These are phyloP conservation scores for Xylaria sp. DNA, from an alignment of 495 filamentous ascomycete genomes.

Conservation along the genomic window DNA sequence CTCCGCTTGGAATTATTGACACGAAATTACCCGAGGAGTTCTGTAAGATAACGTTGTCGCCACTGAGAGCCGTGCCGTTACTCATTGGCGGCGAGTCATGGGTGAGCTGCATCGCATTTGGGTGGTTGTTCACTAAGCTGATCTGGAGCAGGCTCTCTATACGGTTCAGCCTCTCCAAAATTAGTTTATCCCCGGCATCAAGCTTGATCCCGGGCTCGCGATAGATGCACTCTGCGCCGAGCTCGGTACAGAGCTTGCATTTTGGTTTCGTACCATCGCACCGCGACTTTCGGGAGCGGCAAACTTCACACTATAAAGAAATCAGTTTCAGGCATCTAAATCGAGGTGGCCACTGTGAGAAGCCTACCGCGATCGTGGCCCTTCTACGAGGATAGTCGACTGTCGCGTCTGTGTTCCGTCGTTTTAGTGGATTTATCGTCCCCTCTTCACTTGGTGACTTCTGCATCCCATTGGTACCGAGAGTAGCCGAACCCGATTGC, in stretches of 20 bases:
- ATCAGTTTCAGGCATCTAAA: slow-evolving; percentile 12
- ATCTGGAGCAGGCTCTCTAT: slow-evolving; percentile 81
- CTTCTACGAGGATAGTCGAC: slow-evolving; percentile 73
- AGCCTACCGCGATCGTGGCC: slow-evolving; percentile 75
- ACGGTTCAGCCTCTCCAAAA: slow-evolving; percentile 74
- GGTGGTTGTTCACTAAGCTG: slow-evolving; percentile 58
- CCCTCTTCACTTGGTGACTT: slow-evolving; percentile 59
- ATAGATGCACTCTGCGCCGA: slow-evolving; percentile 83
- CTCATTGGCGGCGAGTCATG: slow-evolving; percentile 73
- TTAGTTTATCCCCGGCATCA: slow-evolving; percentile 84
- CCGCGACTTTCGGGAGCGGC: slow-evolving; percentile 80
- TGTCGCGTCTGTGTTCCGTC: slow-evolving; percentile 69
- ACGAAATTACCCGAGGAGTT: slow-evolving; percentile 55
- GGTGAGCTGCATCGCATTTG: slow-evolving; percentile 50
- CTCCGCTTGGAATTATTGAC: slow-evolving; percentile 67
- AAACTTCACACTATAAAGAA: slow-evolving; percentile 75
- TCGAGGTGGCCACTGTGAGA: slow-evolving; percentile 17
- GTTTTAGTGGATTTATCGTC: slow-evolving; percentile 61
- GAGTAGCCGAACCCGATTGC: slow-evolving; percentile 41
- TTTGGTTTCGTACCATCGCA: slow-evolving; percentile 85
- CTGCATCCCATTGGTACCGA: slow-evolving; percentile 50
- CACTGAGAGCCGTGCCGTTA: slow-evolving; percentile 70
- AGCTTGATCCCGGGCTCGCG: slow-evolving; percentile 87
- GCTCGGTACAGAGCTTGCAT: slow-evolving; percentile 81
- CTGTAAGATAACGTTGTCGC: slow-evolving; percentile 64